Evolutionary conservation across 78 protist genomes (phyloP), one percentile per base, ranked within the genome.

Genomic region (Mantamonas sphyraenae): DNA sequence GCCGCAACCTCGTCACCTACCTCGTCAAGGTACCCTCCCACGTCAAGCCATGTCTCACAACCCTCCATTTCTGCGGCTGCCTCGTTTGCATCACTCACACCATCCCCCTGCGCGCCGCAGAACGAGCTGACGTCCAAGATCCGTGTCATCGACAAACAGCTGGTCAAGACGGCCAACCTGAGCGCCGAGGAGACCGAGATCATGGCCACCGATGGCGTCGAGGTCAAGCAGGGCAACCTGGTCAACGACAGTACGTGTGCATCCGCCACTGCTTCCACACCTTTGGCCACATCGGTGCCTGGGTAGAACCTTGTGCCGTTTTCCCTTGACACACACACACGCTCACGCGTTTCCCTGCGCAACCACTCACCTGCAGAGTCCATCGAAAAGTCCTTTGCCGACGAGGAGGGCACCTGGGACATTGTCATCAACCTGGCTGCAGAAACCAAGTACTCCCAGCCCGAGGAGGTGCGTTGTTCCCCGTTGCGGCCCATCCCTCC

Each of bases 391-490:
- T 1, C 57, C 63, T 83, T 83, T 47, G 65, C 80, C 2, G 39
- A 73, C 53, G 90, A 61, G 4, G 88, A 62, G 22, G 81, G 55
- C 5, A 81, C 67, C 42, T 34, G 12, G 79, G 77, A 85, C 65
- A 61, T 50, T 53, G 93, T 95, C 62, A 33, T 95, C 81, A 83
- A 92, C 77, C 65, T 85, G 53, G 96, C 98, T 16, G 95, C 83
- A 7, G 90, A 84, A 77, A 90, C 96, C 42, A 73, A 80, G 73
- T 89, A 71, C 79, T 86, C 93, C 40, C 95, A 86, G 55, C 39
- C 59, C 19, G 87, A 87, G 17, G 77, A 55, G 20, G 71, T 56
- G 1, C 26, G 40, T 17, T 34, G 14, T 0, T 14, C 42, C 20
- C 1, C 40, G 30, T 34, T 14, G 3, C 20, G 43, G 30, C 20